Evolutionary conservation across 2,329 filamentous ascomycete species (phyloP).

Genomic region (Fusarium burgessii): DNA sequence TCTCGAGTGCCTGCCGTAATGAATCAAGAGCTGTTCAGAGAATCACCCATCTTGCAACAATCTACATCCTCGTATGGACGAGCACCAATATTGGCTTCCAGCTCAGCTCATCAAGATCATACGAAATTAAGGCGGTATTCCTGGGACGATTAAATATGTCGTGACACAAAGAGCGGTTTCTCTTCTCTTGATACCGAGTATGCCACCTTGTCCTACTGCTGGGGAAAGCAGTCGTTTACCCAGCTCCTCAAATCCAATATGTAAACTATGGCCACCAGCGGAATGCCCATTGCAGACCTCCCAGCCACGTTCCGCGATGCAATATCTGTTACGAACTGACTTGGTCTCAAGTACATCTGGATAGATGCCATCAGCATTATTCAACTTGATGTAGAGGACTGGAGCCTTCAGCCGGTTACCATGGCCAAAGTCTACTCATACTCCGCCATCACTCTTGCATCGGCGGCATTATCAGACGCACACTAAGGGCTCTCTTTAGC

Average conservation of each 20-base stretch:
- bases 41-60: neutral
- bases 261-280: neutral
- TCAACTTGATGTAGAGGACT: no score
- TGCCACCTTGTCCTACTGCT: constrained; percentile 3
- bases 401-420: no score
- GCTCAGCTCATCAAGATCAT: constrained; percentile 5
- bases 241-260: constrained; percentile 3
- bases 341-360: constrained; percentile 1
- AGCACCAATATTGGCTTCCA: neutral
- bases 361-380: no score
- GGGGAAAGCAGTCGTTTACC: neutral
- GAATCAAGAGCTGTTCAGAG: neutral
- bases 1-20: neutral
- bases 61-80: neutral
- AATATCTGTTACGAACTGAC: neutral
- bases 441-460: no score
- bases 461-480: no score
- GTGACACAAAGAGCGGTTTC: rapidly evolving
- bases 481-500: no score
- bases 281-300: neutral
- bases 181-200: neutral
- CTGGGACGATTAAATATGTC: neutral
- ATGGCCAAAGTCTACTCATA: no score
- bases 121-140: rapidly evolving
- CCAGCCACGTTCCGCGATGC: constrained; percentile 6